These are phyloP conservation scores for Begonia loranthoides DNA, from an alignment of 306 rosid species.

Conservation along the genomic window DNA sequence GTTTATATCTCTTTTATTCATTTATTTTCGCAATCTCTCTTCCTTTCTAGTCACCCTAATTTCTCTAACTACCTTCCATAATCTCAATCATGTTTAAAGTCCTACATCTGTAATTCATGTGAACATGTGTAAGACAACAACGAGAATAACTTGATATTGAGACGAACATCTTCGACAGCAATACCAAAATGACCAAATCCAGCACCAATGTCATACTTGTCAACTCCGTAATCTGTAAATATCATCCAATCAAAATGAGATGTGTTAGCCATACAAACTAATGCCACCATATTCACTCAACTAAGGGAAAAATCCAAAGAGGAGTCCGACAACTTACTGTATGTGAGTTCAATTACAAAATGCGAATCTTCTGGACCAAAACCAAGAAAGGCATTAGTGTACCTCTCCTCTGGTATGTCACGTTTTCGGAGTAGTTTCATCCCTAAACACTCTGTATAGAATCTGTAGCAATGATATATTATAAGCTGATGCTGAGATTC, in stretches of 20 bases:
- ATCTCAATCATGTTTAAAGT: too few relatives aligned
- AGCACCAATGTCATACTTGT: slow-evolving; percentile 64
- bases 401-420: slow-evolving; percentile 75
- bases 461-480: slow-evolving; percentile 40
- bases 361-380: slow-evolving; percentile 86
- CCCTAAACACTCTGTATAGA: slow-evolving; percentile 72
- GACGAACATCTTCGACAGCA: slow-evolving; percentile 89
- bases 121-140: too few relatives aligned
- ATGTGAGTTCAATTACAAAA: slow-evolving; percentile 74
- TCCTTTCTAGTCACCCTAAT: too few relatives aligned
- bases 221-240: slow-evolving; percentile 71
- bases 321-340: slow-evolving; percentile 39
- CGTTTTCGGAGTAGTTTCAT: slow-evolving; percentile 78
- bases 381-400: slow-evolving; percentile 78
- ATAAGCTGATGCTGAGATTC: slow-evolving; percentile 1
- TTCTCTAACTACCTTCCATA: too few relatives aligned
- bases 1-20: too few relatives aligned
- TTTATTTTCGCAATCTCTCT: too few relatives aligned
- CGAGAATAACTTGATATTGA: too few relatives aligned
- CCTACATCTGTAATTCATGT: too few relatives aligned
- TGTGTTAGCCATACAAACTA: background rate
- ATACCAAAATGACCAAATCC: slow-evolving; percentile 81
- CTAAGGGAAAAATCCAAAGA: background rate
- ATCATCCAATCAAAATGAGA: slow-evolving; percentile 15
- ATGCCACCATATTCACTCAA: background rate